These are phyloP conservation scores for Forsythia viridissima DNA, from an alignment of 257 asterid genomes.

Conservation along the genomic window DNA sequence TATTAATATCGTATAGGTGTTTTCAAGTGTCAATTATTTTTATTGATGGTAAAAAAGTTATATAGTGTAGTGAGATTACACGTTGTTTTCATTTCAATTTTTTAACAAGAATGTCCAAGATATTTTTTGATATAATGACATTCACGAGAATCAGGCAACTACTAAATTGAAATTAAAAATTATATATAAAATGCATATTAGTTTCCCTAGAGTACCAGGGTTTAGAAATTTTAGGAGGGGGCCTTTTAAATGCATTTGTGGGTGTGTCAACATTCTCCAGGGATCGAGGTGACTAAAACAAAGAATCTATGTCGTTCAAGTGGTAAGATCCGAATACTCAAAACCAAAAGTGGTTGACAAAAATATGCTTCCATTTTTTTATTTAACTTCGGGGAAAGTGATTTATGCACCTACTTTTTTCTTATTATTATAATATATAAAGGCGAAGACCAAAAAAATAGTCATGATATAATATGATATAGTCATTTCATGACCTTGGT, in stretches of 20 bases:
- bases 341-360: slow-evolving; percentile 36
- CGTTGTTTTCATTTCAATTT: not conserved
- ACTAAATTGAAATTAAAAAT: not conserved
- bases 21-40: too few relatives aligned
- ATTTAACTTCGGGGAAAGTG: too few relatives aligned
- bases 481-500: too few relatives aligned
- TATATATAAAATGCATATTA: not conserved
- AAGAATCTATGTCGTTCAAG: slow-evolving; percentile 26
- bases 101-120: not conserved
- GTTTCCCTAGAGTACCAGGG: not conserved
- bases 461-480: too few relatives aligned
- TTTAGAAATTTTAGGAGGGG: not conserved
- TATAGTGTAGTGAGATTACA: too few relatives aligned
- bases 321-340: slow-evolving; percentile 27
- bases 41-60: too few relatives aligned
- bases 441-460: too few relatives aligned
- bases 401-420: too few relatives aligned
- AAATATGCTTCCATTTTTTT: slow-evolving; percentile 1
- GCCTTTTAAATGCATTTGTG: slow-evolving; percentile 7
- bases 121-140: not conserved
- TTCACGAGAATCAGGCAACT: not conserved
- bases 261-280: slow-evolving; percentile 22
- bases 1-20: too few relatives aligned
- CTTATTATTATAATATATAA: too few relatives aligned
- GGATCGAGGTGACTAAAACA: slow-evolving; percentile 17